phyloP scores from a whole-genome alignment of 1,284 basidiomycete genomes.

The Amylostereum areolatum region DNA sequence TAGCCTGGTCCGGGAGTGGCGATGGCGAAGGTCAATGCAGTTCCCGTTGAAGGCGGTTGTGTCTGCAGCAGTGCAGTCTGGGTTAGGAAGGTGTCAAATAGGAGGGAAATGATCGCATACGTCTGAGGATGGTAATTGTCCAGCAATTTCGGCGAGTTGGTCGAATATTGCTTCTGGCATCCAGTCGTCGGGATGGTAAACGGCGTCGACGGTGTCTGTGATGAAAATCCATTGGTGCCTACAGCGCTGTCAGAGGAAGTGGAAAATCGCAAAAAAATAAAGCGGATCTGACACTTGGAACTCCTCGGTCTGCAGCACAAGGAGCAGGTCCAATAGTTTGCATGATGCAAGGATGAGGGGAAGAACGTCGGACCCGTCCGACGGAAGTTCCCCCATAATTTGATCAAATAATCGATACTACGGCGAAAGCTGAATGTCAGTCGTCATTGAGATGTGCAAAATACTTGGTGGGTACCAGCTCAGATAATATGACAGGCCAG shows the following conservation, averaged over 20 bases:
- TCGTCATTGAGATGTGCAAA: neutral
- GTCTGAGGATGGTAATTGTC: slow-evolving; percentile 48
- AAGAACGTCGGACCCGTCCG: slow-evolving; percentile 80
- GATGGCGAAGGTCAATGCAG: neutral
- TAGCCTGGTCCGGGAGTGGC: slow-evolving; percentile 17
- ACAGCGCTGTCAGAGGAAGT: slow-evolving; percentile 1
- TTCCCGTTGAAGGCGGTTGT: neutral
- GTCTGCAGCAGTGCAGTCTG: neutral
- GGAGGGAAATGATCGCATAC: slow-evolving; percentile 15
- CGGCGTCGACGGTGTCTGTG: slow-evolving; percentile 94
- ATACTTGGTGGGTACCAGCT: slow-evolving; percentile 58
- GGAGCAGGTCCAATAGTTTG: slow-evolving; percentile 90
- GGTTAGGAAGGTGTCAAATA: neutral
- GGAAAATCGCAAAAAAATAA: slow-evolving; percentile 20
- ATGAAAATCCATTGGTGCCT: slow-evolving; percentile 99
- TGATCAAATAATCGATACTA: slow-evolving; percentile 77
- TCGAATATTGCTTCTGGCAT: slow-evolving; percentile 87
- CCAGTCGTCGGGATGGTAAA: slow-evolving; percentile 83
- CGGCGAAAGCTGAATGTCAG: slow-evolving; percentile 10
- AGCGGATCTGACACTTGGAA: slow-evolving; percentile 81
- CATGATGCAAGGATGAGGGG: slow-evolving; percentile 81
- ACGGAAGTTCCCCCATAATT: slow-evolving; percentile 51
- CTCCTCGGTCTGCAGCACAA: slow-evolving; percentile 92
- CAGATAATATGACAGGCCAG: slow-evolving; percentile 95
- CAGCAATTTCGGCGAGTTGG: slow-evolving; percentile 78